Percentiles rank a stretch among this genome's conserved stretches.
phyloP scores from a whole-genome alignment of 495 filamentous ascomycete genomes.

The Penicillium egyptiacum region DNA sequence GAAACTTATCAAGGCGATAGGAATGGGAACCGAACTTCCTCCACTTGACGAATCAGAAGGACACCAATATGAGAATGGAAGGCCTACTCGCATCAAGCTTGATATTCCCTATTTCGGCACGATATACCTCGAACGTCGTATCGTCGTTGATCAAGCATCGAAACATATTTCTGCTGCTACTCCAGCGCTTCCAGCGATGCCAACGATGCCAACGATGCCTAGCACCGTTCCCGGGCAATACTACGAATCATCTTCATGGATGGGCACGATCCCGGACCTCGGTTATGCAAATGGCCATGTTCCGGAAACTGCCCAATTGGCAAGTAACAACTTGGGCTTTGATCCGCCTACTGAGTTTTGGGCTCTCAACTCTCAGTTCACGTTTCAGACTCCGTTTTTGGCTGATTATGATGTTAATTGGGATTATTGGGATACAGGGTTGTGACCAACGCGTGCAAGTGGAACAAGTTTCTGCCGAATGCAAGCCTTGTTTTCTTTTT shows the following conservation, averaged over 20 bases:
- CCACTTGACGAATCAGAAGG: background rate
- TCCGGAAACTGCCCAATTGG: slow-evolving; percentile 1
- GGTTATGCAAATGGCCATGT: background rate
- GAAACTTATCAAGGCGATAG: slow-evolving; percentile 7
- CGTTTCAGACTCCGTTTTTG: slow-evolving; percentile 13
- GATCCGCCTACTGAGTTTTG: slow-evolving; percentile 14
- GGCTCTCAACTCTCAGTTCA: slow-evolving; percentile 16
- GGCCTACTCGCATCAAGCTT: slow-evolving; percentile 13
- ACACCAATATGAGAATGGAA: background rate
- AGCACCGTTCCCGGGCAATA: background rate
- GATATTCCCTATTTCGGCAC: slow-evolving; percentile 21
- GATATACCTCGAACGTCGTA: slow-evolving; percentile 13
- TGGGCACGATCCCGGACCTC: background rate
- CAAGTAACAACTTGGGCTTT: background rate
- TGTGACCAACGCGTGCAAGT: background rate
- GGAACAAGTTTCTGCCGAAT: background rate
- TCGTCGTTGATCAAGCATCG: background rate
- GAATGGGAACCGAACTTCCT: background rate
- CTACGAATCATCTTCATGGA: background rate
- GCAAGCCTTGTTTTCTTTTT: background rate
- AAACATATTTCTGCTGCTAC: background rate
- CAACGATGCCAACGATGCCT: background rate
- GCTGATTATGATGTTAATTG: slow-evolving; percentile 14
- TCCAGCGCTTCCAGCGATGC: background rate
- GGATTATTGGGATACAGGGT: background rate